Percentiles rank a stretch among this genome's conserved stretches.
Conservation (phyloP, 352 stramenopile species). For the Pythium dissimile region DNA sequence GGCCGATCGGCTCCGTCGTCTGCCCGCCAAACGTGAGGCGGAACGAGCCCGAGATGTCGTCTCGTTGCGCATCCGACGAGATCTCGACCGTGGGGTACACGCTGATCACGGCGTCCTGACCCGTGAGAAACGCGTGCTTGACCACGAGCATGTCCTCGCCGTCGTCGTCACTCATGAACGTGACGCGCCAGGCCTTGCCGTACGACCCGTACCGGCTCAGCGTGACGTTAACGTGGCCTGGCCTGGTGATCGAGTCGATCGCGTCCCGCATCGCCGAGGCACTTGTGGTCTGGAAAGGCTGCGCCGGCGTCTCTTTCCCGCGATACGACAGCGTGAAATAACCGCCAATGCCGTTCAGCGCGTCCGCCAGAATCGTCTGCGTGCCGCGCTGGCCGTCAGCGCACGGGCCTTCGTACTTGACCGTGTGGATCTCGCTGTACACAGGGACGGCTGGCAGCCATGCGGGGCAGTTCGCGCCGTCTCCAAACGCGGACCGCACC, state of each 20-base stretch:
- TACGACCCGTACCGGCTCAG: slow-evolving; percentile 54
- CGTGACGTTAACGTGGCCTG: slow-evolving; percentile 84
- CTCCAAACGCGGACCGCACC: slow-evolving; percentile 35
- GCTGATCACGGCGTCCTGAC: slow-evolving; percentile 60
- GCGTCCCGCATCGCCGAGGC: slow-evolving; percentile 78
- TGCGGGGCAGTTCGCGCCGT: slow-evolving; percentile 18
- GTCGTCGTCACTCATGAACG: slow-evolving; percentile 73
- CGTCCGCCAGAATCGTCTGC: slow-evolving; percentile 74
- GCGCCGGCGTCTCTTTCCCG: slow-evolving; percentile 57
- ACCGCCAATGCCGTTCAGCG: slow-evolving; percentile 78
- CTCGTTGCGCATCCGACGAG: slow-evolving; percentile 42
- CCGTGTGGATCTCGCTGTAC: slow-evolving; percentile 53
- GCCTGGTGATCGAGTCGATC: slow-evolving; percentile 82
- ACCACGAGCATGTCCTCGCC: slow-evolving; percentile 68
- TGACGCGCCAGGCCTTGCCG: slow-evolving; percentile 89
- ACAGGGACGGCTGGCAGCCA: slow-evolving; percentile 43
- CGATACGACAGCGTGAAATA: slow-evolving; percentile 91
- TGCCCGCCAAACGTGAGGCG: slow-evolving; percentile 49
- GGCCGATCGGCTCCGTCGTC: slow-evolving; percentile 50
- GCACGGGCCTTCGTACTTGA: slow-evolving; percentile 70
- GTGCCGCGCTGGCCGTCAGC: slow-evolving; percentile 38
- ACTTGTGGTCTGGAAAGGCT: slow-evolving; percentile 77
- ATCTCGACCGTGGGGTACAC: slow-evolving; percentile 68
- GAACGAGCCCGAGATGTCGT: slow-evolving; percentile 67
- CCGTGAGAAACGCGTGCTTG: slow-evolving; percentile 72